A percentile compares a stretch with the other conserved stretches of the same genome.
These are phyloP conservation scores for Trametes versicolor DNA, from an alignment of 1,284 basidiomycete genomes.

Conservation along the genomic window DNA sequence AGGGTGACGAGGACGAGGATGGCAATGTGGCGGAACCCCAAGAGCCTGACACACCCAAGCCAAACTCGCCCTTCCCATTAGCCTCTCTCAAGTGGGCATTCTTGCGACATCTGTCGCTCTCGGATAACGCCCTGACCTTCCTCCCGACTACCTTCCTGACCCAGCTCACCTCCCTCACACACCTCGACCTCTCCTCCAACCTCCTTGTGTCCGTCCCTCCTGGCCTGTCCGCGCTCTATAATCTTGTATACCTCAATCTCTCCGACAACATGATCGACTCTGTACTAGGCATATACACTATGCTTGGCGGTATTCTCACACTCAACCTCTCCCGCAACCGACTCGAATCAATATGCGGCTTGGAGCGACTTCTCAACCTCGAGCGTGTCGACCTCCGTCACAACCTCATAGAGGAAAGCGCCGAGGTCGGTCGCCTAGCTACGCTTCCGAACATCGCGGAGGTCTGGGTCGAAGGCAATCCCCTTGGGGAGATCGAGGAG, in stretches of 20 bases:
- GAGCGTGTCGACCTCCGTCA: conserved; percentile 88
- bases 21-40: conserved; percentile 38
- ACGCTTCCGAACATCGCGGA: conserved; percentile 80
- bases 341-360: conserved; percentile 91
- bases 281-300: conserved; percentile 86
- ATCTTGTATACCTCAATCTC: conserved; percentile 88
- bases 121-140: conserved; percentile 87
- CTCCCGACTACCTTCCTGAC: conserved; percentile 79
- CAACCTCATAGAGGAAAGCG: conserved; percentile 85
- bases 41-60: conserved; percentile 40
- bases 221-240: conserved; percentile 77
- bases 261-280: conserved; percentile 97
- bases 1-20: conserved; percentile 56
- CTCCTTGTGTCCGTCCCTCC: conserved; percentile 88
- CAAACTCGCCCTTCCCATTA: conserved; percentile 47
- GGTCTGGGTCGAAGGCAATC: conserved; percentile 86
- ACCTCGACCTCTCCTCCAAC: conserved; percentile 92
- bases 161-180: conserved; percentile 79
- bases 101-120: conserved; percentile 80
- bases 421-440: conserved; percentile 88
- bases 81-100: conserved; percentile 81
- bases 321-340: conserved; percentile 89
- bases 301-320: conserved; percentile 80
- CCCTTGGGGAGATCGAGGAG: conserved; percentile 76
- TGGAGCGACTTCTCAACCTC: conserved; percentile 87